phyloP scores from a whole-genome alignment of 768 basidiomycete species.

The Tulasnella calospora region DNA sequence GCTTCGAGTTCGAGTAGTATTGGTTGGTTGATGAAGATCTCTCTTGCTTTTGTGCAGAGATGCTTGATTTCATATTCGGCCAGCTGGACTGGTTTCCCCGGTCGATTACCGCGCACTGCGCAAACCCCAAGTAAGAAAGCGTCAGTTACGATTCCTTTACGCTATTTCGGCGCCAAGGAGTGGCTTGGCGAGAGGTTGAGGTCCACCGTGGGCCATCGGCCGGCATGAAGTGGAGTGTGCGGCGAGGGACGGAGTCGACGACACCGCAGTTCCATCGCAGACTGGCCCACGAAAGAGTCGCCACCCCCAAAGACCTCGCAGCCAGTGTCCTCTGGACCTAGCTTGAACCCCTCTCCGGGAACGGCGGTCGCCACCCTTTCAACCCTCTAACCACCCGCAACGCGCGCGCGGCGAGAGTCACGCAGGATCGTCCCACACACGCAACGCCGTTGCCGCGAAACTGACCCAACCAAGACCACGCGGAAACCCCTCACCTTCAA shows the following conservation, averaged over 20 bases:
- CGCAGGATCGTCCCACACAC: slow-evolving; percentile 8
- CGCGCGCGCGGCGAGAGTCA: background rate
- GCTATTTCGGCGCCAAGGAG: background rate
- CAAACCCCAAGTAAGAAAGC: too few species aligned
- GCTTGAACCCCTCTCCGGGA: background rate
- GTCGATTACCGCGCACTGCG: slow-evolving; percentile 93
- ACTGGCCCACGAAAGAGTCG: background rate
- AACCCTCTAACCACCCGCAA: slow-evolving; percentile 3
- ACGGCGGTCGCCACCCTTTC: background rate
- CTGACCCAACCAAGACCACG: slow-evolving; percentile 28
- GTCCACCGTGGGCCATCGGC: slow-evolving; percentile 14
- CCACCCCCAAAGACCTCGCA: background rate
- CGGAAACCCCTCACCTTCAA: slow-evolving; percentile 70
- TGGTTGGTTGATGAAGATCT: slow-evolving; percentile 99
- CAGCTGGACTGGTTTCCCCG: slow-evolving; percentile 95
- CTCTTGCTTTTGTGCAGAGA: slow-evolving; percentile 95
- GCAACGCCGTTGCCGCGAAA: slow-evolving; percentile 1
- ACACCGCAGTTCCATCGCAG: background rate
- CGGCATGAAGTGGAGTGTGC: background rate
- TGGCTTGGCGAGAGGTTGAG: background rate
- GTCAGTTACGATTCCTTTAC: background rate
- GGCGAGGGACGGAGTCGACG: background rate
- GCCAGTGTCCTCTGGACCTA: background rate
- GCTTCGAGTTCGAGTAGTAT: slow-evolving; percentile 97
- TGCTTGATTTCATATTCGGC: slow-evolving; percentile 99